phyloP scores from a whole-genome alignment of 2,329 filamentous ascomycete genomes.

The Dothiorella sarmentorum region DNA sequence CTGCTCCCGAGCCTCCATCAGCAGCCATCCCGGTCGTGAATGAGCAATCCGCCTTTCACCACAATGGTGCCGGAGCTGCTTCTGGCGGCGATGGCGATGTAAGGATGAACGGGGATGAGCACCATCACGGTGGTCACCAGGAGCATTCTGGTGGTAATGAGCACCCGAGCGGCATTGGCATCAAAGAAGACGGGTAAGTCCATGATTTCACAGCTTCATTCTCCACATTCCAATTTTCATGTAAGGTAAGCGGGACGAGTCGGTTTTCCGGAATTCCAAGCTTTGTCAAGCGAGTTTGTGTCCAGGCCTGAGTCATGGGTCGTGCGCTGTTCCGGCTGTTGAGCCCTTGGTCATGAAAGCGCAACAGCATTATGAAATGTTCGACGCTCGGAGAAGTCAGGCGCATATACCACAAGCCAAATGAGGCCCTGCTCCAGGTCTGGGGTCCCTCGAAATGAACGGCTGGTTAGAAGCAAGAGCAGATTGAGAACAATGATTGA shows the following conservation, averaged over 20 bases:
- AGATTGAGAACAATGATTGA: background rate
- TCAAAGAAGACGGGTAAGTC: constrained; percentile 91
- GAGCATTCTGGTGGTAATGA: constrained; percentile 36
- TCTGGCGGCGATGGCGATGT: constrained; percentile 23
- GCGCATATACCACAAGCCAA: background rate
- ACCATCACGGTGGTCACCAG: constrained; percentile 31
- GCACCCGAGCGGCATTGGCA: constrained; percentile 57
- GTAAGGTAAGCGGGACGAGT: constrained; percentile 12
- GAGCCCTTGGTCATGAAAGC: background rate
- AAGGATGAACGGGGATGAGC: constrained; percentile 32
- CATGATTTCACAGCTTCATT: background rate
- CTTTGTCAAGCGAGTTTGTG: background rate
- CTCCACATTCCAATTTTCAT: background rate
- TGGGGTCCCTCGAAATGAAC: background rate
- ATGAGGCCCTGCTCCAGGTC: background rate
- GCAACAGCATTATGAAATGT: background rate
- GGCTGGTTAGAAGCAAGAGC: constrained; percentile 3
- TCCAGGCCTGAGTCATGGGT: background rate
- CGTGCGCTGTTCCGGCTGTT: background rate
- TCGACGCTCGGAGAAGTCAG: background rate
- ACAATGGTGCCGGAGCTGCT: background rate
- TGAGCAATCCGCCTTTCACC: background rate
- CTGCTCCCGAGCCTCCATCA: constrained; percentile 24
- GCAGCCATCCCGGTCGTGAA: constrained; percentile 22
- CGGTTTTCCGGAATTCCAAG: constrained; percentile 11